A percentile compares a stretch with the other conserved stretches of the same genome.
Evolutionary conservation across 1,284 basidiomycete species (phyloP).

Genomic region (Quambalaria eucalypti): DNA sequence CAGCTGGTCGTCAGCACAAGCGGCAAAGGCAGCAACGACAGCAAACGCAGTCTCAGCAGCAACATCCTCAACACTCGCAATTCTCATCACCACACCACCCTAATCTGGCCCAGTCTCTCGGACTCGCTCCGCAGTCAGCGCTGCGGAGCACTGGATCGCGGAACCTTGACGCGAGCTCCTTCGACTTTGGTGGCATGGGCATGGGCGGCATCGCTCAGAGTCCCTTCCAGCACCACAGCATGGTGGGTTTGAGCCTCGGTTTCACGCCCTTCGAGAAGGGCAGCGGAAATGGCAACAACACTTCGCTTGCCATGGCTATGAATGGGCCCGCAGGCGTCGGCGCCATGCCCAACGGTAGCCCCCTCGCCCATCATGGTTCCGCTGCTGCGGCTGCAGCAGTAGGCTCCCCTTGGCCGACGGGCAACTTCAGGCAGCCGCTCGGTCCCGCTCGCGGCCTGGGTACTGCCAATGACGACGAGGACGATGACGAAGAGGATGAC

Average conservation of each 20-base stretch:
- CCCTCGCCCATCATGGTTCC: no score
- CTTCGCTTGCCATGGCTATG: no score
- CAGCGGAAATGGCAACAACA: no score
- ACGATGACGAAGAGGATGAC: neutral
- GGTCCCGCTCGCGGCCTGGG: neutral
- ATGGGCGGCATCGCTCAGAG: neutral
- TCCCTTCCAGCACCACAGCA: constrained; percentile 3
- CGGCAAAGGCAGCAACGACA: no score
- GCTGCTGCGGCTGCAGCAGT: neutral
- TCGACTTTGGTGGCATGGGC: neutral
- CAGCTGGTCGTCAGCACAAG: no score
- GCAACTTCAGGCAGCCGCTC: neutral
- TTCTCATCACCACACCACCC: constrained; percentile 41
- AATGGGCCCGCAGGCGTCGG: no score
- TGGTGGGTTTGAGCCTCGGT: neutral
- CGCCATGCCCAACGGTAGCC: no score
- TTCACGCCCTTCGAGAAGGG: constrained; percentile 1
- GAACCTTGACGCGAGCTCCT: neutral
- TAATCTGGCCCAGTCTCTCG: constrained; percentile 36
- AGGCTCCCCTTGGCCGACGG: neutral
- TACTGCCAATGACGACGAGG: neutral
- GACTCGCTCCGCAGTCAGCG: constrained; percentile 38
- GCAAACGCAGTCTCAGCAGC: no score
- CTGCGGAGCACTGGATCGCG: constrained; percentile 1
- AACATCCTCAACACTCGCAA: constrained; percentile 6